phyloP scores from a whole-genome alignment of 371 early-diverging fungal genomes.

The Furculomyces boomerangus region DNA sequence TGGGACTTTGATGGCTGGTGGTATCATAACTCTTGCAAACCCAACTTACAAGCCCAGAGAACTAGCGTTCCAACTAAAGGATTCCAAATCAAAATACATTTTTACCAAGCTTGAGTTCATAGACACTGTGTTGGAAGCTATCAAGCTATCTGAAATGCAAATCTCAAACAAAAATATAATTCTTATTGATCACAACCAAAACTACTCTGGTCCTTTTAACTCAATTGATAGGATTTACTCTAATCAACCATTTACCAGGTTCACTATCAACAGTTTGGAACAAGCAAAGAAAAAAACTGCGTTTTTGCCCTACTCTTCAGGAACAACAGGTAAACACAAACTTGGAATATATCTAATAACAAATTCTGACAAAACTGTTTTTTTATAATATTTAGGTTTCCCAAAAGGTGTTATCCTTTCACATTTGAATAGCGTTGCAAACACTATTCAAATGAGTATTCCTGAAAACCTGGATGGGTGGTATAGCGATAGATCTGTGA shows the following conservation, averaged over 20 bases:
- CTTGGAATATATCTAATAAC: slow-evolving; percentile 4
- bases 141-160: neutral
- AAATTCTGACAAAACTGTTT: slow-evolving; percentile 1
- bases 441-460: slow-evolving; percentile 21
- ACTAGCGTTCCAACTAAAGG: slow-evolving; percentile 17
- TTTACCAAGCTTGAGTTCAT: slow-evolving; percentile 10
- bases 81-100: slow-evolving; percentile 10
- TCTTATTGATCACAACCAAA: neutral
- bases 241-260: neutral
- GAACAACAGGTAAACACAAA: slow-evolving; percentile 35
- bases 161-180: slow-evolving; percentile 5
- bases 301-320: slow-evolving; percentile 69
- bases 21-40: slow-evolving; percentile 16
- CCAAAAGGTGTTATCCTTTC: slow-evolving; percentile 67
- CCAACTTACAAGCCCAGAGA: slow-evolving; percentile 23
- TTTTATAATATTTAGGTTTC: slow-evolving; percentile 2
- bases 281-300: slow-evolving; percentile 26
- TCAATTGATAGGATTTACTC: neutral
- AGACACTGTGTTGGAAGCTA: slow-evolving; percentile 6
- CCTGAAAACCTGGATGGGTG: slow-evolving; percentile 20
- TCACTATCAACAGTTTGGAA: slow-evolving; percentile 8
- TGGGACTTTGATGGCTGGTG: slow-evolving; percentile 27
- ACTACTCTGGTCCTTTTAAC: neutral
- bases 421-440: slow-evolving; percentile 55
- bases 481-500: slow-evolving; percentile 8